These are phyloP conservation scores for Penicillium pulvis DNA, from an alignment of 495 filamentous ascomycete species.

Conservation along the genomic window DNA sequence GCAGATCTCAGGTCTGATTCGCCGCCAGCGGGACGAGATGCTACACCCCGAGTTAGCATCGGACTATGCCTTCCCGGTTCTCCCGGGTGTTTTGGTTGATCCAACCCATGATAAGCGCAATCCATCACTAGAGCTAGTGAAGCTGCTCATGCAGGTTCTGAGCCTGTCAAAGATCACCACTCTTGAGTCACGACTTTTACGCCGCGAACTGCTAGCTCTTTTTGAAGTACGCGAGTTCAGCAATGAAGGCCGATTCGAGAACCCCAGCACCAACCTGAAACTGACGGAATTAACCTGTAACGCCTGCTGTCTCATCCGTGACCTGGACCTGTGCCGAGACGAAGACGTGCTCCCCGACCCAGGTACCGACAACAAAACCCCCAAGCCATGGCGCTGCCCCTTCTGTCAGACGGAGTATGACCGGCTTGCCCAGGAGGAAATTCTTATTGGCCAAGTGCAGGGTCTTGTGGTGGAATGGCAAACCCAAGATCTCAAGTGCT, in stretches of 20 bases:
- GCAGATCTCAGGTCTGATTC: constrained; percentile 74
- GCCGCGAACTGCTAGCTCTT: constrained; percentile 83
- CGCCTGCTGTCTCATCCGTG: constrained; percentile 82
- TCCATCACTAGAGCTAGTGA: constrained; percentile 86
- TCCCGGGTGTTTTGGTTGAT: constrained; percentile 73
- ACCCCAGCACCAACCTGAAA: constrained; percentile 75
- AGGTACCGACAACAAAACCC: constrained; percentile 36
- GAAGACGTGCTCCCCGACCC: constrained; percentile 71
- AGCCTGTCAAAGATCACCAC: constrained; percentile 79
- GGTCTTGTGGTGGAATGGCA: constrained; percentile 76
- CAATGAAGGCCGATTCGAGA: constrained; percentile 80
- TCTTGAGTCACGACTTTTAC: constrained; percentile 80
- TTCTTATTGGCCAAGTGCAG: constrained; percentile 75
- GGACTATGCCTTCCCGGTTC: constrained; percentile 84
- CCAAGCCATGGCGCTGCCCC: constrained; percentile 71
- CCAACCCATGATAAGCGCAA: constrained; percentile 64
- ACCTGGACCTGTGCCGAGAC: constrained; percentile 94
- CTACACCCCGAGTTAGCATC: constrained; percentile 83
- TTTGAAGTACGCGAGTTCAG: constrained; percentile 96
- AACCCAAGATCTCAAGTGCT: constrained; percentile 88
- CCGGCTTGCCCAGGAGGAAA: constrained; percentile 77
- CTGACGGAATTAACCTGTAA: constrained; percentile 79
- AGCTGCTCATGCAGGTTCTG: constrained; percentile 86
- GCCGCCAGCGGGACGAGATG: constrained; percentile 82
- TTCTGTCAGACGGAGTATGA: constrained; percentile 78